Conservation (phyloP, 2,329 filamentous ascomycete species). For the Coniochaeta ligniaria region DNA sequence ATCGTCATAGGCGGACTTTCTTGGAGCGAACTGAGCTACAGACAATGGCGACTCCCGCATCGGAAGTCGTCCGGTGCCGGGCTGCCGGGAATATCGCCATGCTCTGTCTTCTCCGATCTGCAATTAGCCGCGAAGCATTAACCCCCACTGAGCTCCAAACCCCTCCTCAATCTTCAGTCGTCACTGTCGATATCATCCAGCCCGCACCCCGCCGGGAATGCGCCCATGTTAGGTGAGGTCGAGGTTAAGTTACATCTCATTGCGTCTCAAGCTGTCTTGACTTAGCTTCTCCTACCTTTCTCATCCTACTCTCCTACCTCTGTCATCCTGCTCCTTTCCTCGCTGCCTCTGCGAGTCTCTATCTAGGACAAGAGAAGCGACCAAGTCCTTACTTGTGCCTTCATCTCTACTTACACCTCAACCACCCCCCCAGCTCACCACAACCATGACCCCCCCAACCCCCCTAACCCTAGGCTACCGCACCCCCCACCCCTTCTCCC, state of each 20-base stretch:
- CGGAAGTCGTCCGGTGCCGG: not conserved
- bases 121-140: not conserved
- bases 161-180: not conserved
- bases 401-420: not conserved
- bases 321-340: too few relatives aligned
- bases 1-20: too few relatives aligned
- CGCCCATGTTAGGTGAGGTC: not conserved
- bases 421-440: not conserved
- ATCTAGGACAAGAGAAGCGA: too few relatives aligned
- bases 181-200: slow-evolving; percentile 1
- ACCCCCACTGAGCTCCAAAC: slow-evolving; percentile 1
- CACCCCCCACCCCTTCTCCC: slow-evolving; percentile 48
- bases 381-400: not conserved
- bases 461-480: slow-evolving; percentile 40
- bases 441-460: not conserved
- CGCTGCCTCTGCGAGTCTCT: too few relatives aligned
- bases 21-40: too few relatives aligned
- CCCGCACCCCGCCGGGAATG: not conserved
- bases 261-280: not conserved
- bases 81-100: not conserved
- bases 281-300: not conserved
- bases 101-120: not conserved
- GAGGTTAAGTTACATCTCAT: not conserved
- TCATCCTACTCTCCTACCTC: not conserved
- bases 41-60: too few relatives aligned